A percentile compares a stretch with the other conserved stretches of the same genome.
Conservation (phyloP, 495 filamentous ascomycete genomes). For the Opeltia flavorubescens region DNA sequence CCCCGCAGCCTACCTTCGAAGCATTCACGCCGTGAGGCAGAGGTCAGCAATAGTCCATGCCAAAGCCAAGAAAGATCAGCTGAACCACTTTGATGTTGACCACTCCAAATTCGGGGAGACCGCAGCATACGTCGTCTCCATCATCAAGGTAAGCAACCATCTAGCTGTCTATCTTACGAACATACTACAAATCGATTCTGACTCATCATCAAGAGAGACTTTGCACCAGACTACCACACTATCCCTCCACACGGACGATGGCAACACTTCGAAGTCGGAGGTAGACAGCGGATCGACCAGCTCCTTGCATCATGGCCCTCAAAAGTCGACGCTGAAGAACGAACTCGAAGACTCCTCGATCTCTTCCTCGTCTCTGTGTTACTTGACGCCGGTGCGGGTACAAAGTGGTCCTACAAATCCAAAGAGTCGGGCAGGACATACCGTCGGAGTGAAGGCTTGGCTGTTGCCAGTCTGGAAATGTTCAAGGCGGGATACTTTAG, state of each 20-base stretch:
- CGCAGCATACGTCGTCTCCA: conserved; percentile 81
- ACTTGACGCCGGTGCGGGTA: conserved; percentile 53
- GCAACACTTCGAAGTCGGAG: conserved; percentile 62
- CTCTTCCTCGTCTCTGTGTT: conserved; percentile 56
- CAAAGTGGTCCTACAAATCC: conserved; percentile 69
- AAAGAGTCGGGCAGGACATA: conserved; percentile 79
- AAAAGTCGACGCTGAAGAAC: conserved; percentile 44
- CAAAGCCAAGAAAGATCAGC: conserved; percentile 63
- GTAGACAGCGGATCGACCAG: conserved; percentile 49
- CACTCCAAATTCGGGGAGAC: conserved; percentile 76
- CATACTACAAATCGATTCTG: too few species aligned
- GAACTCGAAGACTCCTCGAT: conserved; percentile 50
- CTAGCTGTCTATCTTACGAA: neutral
- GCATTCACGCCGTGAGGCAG: conserved; percentile 78
- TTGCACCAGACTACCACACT: conserved; percentile 65
- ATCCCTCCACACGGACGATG: conserved; percentile 65
- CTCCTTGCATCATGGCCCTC: conserved; percentile 51
- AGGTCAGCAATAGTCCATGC: conserved; percentile 55
- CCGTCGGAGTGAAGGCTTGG: conserved; percentile 79
- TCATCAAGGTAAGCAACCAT: conserved; percentile 66
- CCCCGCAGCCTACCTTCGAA: conserved; percentile 82
- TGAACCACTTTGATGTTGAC: conserved; percentile 87
- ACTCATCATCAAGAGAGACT: conserved; percentile 56
- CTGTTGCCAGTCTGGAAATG: conserved; percentile 93
- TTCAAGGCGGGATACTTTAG: conserved; percentile 93